Evolutionary conservation across 805 yeast genomes (phyloP).

Genomic region (Candida rishiriensis): DNA sequence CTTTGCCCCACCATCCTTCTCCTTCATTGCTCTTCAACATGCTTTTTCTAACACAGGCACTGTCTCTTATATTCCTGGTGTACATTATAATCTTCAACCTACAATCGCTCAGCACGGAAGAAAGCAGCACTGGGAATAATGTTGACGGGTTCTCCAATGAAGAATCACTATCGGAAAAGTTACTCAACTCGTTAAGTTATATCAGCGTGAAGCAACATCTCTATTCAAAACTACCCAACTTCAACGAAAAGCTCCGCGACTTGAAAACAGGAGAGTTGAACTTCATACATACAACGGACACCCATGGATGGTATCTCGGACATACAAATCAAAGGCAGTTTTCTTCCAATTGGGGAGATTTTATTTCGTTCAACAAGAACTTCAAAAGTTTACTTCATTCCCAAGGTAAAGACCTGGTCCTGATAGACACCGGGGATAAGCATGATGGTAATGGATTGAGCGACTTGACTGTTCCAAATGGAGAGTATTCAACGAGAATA

Average conservation of each 20-base stretch:
- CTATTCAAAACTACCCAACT: conserved; percentile 30
- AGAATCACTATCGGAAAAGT: no score
- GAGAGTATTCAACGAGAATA: conserved; percentile 54
- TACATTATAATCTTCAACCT: conserved; percentile 6
- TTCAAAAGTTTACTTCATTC: conserved; percentile 32
- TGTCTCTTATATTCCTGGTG: conserved; percentile 3
- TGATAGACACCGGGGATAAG: conserved; percentile 88
- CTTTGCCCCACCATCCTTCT: no score
- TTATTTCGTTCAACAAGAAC: conserved; percentile 58
- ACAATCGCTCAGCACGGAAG: conserved; percentile 1
- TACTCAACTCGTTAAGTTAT: conserved; percentile 1
- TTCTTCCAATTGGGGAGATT: conserved; percentile 92
- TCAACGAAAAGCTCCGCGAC: conserved; percentile 42
- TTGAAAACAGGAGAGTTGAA: conserved; percentile 69
- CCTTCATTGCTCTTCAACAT: not conserved
- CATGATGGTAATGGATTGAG: conserved; percentile 93
- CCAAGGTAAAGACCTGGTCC: conserved; percentile 55
- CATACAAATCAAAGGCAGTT: conserved; percentile 75
- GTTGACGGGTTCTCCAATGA: no score
- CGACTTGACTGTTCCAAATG: conserved; percentile 75
- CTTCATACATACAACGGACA: conserved; percentile 91
- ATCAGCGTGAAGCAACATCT: conserved; percentile 25
- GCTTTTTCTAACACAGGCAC: conserved; percentile 5
- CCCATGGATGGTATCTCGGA: conserved; percentile 96
- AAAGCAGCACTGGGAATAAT: not conserved